phyloP scores from a whole-genome alignment of 768 basidiomycete species.

The Termitomyces sp. region DNA sequence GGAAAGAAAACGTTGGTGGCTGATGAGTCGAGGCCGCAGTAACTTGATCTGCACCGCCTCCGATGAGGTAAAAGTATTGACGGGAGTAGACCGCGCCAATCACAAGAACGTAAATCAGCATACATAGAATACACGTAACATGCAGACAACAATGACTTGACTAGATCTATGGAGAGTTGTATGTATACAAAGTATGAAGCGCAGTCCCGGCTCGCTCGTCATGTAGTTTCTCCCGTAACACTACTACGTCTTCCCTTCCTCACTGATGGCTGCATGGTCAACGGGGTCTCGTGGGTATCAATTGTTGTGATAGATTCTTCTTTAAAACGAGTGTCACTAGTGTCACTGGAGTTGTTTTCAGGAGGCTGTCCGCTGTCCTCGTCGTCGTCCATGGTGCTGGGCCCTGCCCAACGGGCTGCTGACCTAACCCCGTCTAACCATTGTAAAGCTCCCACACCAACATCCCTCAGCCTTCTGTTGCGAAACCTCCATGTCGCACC shows the following conservation, averaged over 20 bases:
- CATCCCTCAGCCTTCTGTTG: constrained; percentile 55
- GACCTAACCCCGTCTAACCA: constrained; percentile 67
- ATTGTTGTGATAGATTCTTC: constrained; percentile 21
- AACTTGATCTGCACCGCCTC: constrained; percentile 10
- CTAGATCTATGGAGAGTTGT: constrained; percentile 2
- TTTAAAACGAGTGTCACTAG: constrained; percentile 23
- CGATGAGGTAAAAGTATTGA: background rate
- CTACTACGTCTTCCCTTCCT: constrained; percentile 50
- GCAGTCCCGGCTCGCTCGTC: constrained; percentile 4
- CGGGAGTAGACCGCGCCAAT: background rate
- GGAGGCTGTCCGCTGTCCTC: constrained; percentile 25
- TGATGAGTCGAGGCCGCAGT: background rate
- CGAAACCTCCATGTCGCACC: constrained; percentile 55
- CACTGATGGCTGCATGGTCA: constrained; percentile 62
- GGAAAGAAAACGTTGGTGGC: background rate
- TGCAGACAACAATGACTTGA: background rate
- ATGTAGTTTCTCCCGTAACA: constrained; percentile 36
- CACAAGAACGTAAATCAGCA: background rate
- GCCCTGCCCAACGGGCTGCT: constrained; percentile 55
- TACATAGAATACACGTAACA: background rate
- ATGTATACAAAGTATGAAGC: background rate
- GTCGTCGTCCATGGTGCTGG: constrained; percentile 37
- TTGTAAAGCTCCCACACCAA: constrained; percentile 53
- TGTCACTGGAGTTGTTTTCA: constrained; percentile 23
- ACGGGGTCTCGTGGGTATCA: constrained; percentile 46